Base-by-base conservation (phyloP, 176 grass and related monocot genomes). In the Hsuehochloa calcarea region DNA sequence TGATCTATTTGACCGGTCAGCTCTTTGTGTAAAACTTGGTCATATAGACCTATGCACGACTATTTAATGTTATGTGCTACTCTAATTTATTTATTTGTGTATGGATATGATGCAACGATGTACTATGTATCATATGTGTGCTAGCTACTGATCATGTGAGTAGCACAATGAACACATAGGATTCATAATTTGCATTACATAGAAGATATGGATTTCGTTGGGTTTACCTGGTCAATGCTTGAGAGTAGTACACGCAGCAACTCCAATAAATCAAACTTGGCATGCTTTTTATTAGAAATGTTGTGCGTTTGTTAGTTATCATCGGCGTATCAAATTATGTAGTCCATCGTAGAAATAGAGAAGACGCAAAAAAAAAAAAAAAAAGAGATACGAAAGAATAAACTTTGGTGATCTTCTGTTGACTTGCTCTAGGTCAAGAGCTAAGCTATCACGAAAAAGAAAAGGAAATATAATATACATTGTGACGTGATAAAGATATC, bases 261-360 rank as follows among this genome's bases (percentile, higher is more conserved):
- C 49, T 45, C 17, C 40, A 35, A 72, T 62, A 15, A 16, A 64
- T 90, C 46, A 82, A 63, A 59, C 65, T 47, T 78, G 65, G 65
- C 84, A 66, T 84, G 58, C 58, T 58, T 49, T 66, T 39, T 43
- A 22, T 35, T 58, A 52, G 37, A 54, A 54, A 19, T 52, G 50
- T 19, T 19, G 19, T 2, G 15, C 9, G 5, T 20, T 74, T 29
- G 47, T 22, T 27, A 16, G 4, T 14, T 85, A 78, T 66, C 25
- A 71, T 43, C 72, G 15, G 46, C 74, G 35, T 77, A 41, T 70
- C 59, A 56, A 73, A 59, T 7, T 81, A 34, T 2, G 9, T 17
- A 37, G 5, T 31, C 13, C 75, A 22, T 65, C 67, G 13, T 26
- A 6, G 11, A 77, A 59, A 82, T 6, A 39, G 29, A 80, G 5